Base-by-base conservation (phyloP, 805 yeast species). In the Myxozyma geophila region DNA sequence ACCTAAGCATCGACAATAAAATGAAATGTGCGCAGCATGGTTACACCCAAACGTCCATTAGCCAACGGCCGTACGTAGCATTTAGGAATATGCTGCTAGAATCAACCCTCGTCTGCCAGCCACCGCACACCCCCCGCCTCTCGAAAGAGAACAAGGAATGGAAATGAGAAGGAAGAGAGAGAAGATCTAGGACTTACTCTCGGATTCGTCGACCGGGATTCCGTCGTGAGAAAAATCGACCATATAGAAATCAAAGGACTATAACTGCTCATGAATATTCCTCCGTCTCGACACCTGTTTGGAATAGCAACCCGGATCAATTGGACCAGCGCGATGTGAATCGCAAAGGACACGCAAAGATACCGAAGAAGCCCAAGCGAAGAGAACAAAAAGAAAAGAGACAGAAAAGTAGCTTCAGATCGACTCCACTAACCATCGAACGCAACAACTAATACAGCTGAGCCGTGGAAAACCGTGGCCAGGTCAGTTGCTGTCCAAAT, bases 61-160 rank as follows among this genome's bases (percentile, higher is more conserved):
- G 96, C 86, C 95, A 81, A 84, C 82, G 89, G 86, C 88, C 89
- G 85, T 89, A 83, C 96, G 96, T 88, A 92, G 93, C 86, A 97
- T 91, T 83, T 89, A 93, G 98, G 98, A 93, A 93, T 93, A 93
- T 93, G 96, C 93, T 85, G 97, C 96, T 79, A 87, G 83, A 77
- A 79, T 83, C 55, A 23, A 37, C 41, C 13, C 17, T 15, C n/a
- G 8, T 49, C 53, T 15, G 4, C 13, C n/a, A 35, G 10, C 28
- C 54, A 19, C 40, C 17, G 15, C 21, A 43, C 40, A 49, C 35
- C 28, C 46, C 23, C 19, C 40, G n/a, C n/a, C 40, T 15, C 37
- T 36, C 46, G 17, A 36, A 48, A 12, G 23, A 46, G 17, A n/a
- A 21, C 35, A 37, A 33, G 54, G 19, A 39, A 17, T 7, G 19